Conservation (phyloP, 116 monocot species). For the Thalassia testudinum region DNA sequence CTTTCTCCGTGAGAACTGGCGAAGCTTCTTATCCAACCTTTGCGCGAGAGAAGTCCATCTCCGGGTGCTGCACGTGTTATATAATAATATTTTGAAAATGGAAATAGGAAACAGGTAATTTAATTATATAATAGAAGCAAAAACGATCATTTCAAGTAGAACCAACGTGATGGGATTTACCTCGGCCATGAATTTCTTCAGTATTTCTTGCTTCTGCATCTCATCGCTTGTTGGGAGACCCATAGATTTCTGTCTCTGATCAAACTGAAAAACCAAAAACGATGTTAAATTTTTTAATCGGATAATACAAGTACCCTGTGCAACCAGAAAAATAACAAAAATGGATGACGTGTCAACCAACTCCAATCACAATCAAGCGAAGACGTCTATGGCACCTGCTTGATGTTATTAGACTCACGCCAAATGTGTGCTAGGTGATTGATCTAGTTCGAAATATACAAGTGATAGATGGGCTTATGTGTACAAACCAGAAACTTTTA, state of each 20-base stretch:
- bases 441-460: too few species aligned
- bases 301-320: too few species aligned
- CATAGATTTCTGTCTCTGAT: conserved; percentile 90
- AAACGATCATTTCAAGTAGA: background rate
- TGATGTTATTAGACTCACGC: too few species aligned
- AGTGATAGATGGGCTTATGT: too few species aligned
- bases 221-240: conserved; percentile 89
- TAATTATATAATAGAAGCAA: background rate
- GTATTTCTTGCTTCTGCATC: conserved; percentile 84
- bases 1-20: too few species aligned
- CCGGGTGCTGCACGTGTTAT: conserved; percentile 70
- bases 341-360: too few species aligned
- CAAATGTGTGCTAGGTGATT: too few species aligned
- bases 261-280: conserved; percentile 48
- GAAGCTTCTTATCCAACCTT: conserved; percentile 35
- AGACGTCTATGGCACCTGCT: too few species aligned
- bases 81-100: background rate
- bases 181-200: conserved; percentile 96
- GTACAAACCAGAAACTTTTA: too few species aligned
- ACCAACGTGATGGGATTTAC: conserved; percentile 17
- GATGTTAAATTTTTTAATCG: too few species aligned
- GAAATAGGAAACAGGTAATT: background rate
- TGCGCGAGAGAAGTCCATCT: conserved; percentile 93
- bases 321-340: too few species aligned
- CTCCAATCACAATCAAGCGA: too few species aligned